A percentile compares a stretch with the other conserved stretches of the same genome.
Evolutionary conservation across 768 basidiomycete species (phyloP).

Genomic region (Kwoniella dejecticola): DNA sequence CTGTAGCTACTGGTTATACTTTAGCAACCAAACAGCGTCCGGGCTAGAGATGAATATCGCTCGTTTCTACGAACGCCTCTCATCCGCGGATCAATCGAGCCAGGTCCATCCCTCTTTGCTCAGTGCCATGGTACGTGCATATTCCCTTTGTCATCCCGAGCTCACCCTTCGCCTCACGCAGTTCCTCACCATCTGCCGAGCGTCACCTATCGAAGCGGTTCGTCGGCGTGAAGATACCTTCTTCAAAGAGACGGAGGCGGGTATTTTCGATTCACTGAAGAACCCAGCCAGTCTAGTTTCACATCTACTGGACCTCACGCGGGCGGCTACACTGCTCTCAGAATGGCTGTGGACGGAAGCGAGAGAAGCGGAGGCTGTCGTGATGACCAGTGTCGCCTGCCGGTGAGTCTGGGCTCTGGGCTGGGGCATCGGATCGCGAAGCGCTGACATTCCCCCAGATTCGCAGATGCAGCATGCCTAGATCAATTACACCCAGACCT

Average conservation of each 20-base stretch:
- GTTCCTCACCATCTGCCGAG: constrained; percentile 8
- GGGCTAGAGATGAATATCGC: constrained; percentile 17
- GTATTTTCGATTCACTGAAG: constrained; percentile 1
- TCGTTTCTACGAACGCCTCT: constrained; percentile 14
- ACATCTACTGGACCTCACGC: constrained; percentile 4
- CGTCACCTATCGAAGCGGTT: constrained; percentile 1
- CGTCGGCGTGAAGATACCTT: background rate
- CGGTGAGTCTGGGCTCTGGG: no score
- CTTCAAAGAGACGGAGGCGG: background rate
- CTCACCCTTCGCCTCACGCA: background rate
- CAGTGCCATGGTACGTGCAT: constrained; percentile 15
- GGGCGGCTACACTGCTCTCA: constrained; percentile 7
- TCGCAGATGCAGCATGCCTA: constrained; percentile 3
- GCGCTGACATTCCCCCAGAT: background rate
- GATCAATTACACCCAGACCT: constrained; percentile 6
- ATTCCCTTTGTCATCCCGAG: background rate
- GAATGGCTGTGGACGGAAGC: constrained; percentile 6
- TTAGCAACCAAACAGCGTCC: constrained; percentile 5
- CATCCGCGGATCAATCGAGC: background rate
- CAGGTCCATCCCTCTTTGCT: constrained; percentile 8
- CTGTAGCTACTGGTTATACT: constrained; percentile 9
- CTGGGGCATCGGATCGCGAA: no score
- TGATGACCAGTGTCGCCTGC: background rate
- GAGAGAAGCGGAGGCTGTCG: constrained; percentile 11
- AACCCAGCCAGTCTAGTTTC: background rate